A percentile compares a stretch with the other conserved stretches of the same genome.
These are phyloP conservation scores for Mucor lusitanicus DNA, from an alignment of 371 early-diverging fungal genomes.

Conservation along the genomic window DNA sequence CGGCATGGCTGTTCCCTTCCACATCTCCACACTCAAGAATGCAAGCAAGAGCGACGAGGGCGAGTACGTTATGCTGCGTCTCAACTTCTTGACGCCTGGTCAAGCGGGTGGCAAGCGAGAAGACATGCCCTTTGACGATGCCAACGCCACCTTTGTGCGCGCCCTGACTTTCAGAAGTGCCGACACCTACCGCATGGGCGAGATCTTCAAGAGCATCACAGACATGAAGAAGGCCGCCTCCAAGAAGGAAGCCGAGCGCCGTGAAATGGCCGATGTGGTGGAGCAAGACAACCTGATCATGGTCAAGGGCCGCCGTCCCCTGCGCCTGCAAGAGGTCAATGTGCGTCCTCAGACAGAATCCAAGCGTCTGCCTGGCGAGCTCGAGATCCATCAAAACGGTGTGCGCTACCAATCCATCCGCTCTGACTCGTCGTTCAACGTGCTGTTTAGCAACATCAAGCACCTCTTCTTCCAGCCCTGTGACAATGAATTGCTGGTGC, in stretches of 20 bases:
- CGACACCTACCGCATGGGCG: conserved; percentile 81
- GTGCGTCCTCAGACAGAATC: conserved; percentile 85
- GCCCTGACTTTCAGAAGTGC: conserved; percentile 90
- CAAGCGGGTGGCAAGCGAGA: conserved; percentile 92
- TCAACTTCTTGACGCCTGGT: conserved; percentile 97
- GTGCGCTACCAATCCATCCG: conserved; percentile 87
- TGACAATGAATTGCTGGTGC: conserved; percentile 92
- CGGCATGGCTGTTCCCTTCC: conserved; percentile 98
- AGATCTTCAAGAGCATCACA: conserved; percentile 81
- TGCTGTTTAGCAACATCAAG: conserved; percentile 97
- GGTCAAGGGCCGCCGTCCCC: conserved; percentile 79
- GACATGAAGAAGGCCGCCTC: conserved; percentile 90
- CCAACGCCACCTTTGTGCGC: conserved; percentile 88
- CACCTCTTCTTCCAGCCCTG: conserved; percentile 99
- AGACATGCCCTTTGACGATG: conserved; percentile 85
- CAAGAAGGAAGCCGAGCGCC: conserved; percentile 91
- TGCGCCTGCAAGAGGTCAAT: conserved; percentile 85
- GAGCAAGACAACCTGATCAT: conserved; percentile 91
- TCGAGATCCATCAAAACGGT: conserved; percentile 96
- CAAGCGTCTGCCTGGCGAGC: conserved; percentile 88
- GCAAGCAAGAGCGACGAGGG: conserved; percentile 96
- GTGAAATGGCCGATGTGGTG: conserved; percentile 95
- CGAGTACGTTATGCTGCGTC: conserved; percentile 90
- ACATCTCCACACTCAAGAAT: conserved; percentile 96
- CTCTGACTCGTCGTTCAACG: conserved; percentile 83